Evolutionary conservation across 139 green algal species (phyloP).

Genomic region (Coelastrella sp.): DNA sequence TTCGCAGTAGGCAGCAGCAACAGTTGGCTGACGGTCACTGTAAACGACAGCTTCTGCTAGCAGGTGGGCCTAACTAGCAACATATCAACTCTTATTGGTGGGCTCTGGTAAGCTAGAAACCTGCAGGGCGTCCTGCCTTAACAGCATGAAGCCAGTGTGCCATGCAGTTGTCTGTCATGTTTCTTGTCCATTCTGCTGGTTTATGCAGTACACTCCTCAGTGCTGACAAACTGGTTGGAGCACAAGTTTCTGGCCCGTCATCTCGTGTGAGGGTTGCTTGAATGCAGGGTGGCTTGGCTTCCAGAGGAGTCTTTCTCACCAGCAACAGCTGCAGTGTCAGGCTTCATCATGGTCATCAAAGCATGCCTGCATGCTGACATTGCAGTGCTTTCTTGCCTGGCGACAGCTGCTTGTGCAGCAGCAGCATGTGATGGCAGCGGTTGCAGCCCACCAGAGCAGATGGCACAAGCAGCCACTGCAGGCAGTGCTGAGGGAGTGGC

Average conservation of each 20-base stretch:
- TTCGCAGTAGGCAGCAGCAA: neutral
- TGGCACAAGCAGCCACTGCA: neutral
- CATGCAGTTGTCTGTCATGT: neutral
- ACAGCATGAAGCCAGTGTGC: neutral
- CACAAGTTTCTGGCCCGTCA: neutral
- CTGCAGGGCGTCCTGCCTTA: too few species aligned
- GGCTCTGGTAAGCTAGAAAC: neutral
- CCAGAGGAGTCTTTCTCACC: neutral
- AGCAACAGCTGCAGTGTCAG: conserved; percentile 16
- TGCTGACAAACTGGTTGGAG: too few species aligned
- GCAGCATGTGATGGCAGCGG: neutral
- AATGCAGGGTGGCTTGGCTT: conserved; percentile 7
- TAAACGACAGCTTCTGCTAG: neutral
- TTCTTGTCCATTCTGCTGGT: too few species aligned
- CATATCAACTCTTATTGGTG: neutral
- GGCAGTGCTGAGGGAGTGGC: neutral
- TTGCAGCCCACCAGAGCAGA: neutral
- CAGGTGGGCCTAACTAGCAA: conserved; percentile 8
- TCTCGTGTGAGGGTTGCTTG: neutral
- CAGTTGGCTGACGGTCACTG: neutral
- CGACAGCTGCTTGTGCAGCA: neutral
- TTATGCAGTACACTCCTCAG: too few species aligned
- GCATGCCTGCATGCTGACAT: conserved; percentile 31
- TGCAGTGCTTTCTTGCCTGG: conserved; percentile 18
- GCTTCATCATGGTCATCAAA: neutral